These are phyloP conservation scores for Fusarium clavum DNA, from an alignment of 2,329 filamentous ascomycete species.

Conservation along the genomic window DNA sequence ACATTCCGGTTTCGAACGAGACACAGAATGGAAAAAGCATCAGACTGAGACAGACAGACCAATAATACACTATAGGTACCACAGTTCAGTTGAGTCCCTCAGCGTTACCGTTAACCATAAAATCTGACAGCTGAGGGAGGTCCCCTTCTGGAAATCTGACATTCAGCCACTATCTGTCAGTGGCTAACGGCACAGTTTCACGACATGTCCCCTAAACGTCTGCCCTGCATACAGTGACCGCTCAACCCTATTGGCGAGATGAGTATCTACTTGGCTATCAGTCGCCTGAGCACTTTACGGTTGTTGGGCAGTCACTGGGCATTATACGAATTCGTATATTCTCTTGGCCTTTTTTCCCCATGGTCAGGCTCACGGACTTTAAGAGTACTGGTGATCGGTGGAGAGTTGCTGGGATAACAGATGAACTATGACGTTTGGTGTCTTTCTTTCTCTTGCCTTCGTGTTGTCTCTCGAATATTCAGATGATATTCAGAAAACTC, in stretches of 20 bases:
- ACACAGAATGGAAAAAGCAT: slow-evolving; percentile 17
- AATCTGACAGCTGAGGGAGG: not conserved
- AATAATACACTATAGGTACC: slow-evolving; percentile 1
- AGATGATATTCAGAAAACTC: not conserved
- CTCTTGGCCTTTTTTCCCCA: slow-evolving; percentile 8
- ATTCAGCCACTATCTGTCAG: slow-evolving; percentile 15
- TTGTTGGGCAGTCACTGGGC: not conserved
- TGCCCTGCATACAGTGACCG: not conserved
- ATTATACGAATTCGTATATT: slow-evolving; percentile 32
- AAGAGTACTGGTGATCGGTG: slow-evolving; percentile 31
- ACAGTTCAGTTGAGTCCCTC: slow-evolving; percentile 25
- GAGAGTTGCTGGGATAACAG: slow-evolving; percentile 13
- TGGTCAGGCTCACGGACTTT: slow-evolving; percentile 3
- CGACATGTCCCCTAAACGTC: not conserved
- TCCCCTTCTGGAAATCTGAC: slow-evolving; percentile 6
- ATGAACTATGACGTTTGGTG: slow-evolving; percentile 29
- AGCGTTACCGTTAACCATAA: not conserved
- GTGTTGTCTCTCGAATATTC: not conserved
- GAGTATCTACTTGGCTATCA: slow-evolving; percentile 22
- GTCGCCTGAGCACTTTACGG: slow-evolving; percentile 5
- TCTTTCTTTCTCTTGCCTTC: not conserved
- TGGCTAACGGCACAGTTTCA: not conserved
- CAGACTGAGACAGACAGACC: slow-evolving; percentile 25
- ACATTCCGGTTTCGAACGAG: slow-evolving; percentile 32
- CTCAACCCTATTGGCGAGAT: slow-evolving; percentile 21